Base-by-base conservation (phyloP, 768 basidiomycete genomes). In the Lactifluus rugatus region DNA sequence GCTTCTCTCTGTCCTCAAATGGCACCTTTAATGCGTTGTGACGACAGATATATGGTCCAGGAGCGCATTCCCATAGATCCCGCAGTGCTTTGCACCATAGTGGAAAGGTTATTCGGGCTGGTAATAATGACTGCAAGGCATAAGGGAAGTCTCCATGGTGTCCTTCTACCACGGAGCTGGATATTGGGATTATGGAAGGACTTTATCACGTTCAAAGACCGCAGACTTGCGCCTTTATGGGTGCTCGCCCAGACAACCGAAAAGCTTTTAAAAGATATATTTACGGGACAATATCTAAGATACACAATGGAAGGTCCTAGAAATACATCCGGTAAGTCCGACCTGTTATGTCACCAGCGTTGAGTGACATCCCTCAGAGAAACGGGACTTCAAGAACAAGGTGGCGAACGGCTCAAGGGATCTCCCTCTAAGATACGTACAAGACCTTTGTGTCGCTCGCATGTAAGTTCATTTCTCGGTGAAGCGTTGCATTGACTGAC, bases 161-260 rank as follows among this genome's bases (percentile, higher is more conserved):
- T 81, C 26, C 75, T 76, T 5, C 71, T 85, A 34, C 84, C 84
- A 0, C 74, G 74, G 2, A 77, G 74, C 52, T 85, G 82, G 82
- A 64, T 82, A 19, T 34, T 70, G 16, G 57, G 60, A 17, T 41
- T 26, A 45, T 64, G 46, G 57, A 58, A 16, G 63, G 60, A 55
- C 62, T 62, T 58, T 8, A 23, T 39, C 25, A 28, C 21, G 13
- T 61, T 52, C 32, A 60, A 31, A 25, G 34, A 46, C 3, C 32
- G 32, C 6, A 0, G 17, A 25, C n/a, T 39, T 3, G 44, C 39
- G 1, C 52, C 45, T 32, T 52, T 58, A 21, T n/a, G 3, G 32
- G 5, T 36, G 13, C 52, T 58, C 11, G 51, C 41, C 26, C 23
- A 28, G 11, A 28, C 23, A 4, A 26, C 52, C 3, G 48, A 49